Conservation (phyloP, 2,329 filamentous ascomycete genomes). For the Juglanconis juglandina region DNA sequence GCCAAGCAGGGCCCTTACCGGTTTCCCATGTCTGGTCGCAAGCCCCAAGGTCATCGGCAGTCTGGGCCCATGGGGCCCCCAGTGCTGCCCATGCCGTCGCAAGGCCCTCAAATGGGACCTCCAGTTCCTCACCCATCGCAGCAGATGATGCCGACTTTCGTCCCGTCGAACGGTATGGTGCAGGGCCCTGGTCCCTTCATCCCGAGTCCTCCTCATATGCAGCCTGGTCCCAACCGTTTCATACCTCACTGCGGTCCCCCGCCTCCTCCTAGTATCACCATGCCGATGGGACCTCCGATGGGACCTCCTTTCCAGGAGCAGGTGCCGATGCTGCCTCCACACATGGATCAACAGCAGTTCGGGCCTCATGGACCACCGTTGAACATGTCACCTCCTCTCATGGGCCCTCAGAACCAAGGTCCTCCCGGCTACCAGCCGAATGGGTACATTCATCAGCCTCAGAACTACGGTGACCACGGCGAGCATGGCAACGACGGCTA, state of each 20-base stretch:
- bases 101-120: background rate
- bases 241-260: background rate
- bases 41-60: background rate
- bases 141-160: background rate
- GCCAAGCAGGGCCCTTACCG: background rate
- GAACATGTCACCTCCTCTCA: background rate
- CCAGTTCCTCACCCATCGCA: background rate
- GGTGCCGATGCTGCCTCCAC: background rate
- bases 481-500: background rate
- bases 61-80: background rate
- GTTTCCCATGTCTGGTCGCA: background rate
- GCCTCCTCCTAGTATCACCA: background rate
- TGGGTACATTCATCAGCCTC: conserved; percentile 1
- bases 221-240: background rate
- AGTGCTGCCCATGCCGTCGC: background rate
- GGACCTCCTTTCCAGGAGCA: conserved; percentile 2
- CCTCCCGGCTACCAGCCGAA: conserved; percentile 8
- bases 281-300: background rate
- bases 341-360: background rate
- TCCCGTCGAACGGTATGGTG: background rate
- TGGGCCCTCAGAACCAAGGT: background rate
- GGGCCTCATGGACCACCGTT: background rate
- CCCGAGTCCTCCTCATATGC: background rate
- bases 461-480: background rate
- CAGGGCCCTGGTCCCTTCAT: background rate